Conservation (phyloP, 306 rosid genomes). For the Corylus avellana region DNA sequence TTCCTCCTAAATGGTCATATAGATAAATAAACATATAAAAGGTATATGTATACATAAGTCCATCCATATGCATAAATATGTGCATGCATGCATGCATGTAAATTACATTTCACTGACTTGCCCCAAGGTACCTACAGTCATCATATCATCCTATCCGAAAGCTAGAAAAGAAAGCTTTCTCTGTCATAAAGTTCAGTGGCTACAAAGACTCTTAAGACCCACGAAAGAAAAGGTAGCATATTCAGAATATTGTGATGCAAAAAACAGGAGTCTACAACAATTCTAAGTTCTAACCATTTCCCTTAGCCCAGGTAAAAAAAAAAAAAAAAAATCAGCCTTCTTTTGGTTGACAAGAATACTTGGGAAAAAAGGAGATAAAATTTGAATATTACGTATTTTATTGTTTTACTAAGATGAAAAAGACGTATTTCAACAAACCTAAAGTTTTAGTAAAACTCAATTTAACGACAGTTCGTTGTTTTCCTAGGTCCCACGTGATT, state of each 20-base stretch:
- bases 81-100: not conserved
- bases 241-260: not conserved
- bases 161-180: not conserved
- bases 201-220: not conserved
- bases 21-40: too few species aligned
- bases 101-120: not conserved
- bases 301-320: not conserved
- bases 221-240: not conserved
- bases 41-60: too few species aligned
- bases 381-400: not conserved
- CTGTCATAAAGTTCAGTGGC: not conserved
- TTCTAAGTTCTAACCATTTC: not conserved
- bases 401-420: not conserved
- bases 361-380: not conserved
- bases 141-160: not conserved
- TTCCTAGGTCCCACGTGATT: not conserved
- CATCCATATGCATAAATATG: too few species aligned
- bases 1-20: not conserved
- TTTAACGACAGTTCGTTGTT: not conserved
- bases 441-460: not conserved
- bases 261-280: not conserved
- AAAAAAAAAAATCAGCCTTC: not conserved
- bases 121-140: not conserved
- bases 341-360: not conserved
- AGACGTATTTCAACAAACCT: not conserved